Base-by-base conservation (phyloP, 2,329 filamentous ascomycete species). In the Fusarium brevicatenulatum region DNA sequence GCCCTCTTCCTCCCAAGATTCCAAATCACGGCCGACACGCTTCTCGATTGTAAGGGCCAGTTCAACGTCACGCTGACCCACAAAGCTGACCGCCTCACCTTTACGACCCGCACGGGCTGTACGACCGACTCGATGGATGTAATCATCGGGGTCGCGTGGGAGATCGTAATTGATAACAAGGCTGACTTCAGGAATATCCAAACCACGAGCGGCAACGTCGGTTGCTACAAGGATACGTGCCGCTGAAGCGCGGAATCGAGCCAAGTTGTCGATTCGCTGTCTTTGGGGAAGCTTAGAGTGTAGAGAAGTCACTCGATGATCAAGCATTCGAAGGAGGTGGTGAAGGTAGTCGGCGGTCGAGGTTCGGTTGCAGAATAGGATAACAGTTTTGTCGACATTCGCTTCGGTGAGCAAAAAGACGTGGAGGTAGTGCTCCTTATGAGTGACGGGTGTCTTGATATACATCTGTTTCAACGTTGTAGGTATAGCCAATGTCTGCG, bases 81-180 rank as follows among this genome's bases (percentile, higher is more conserved):
- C 92, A 76, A 99, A 90, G 5, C 94, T 97, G 21, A 98, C 90
- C 9, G 93, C 91, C 73, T 95, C 92, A 77, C 96, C 96, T 59
- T 87, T 87, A 49, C 95, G 89, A 1, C 96, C 96, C 1, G 96
- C 96, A 88, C 96, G 91, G 7, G 96, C 96, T 18, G 96, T 99
- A 83, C 96, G 92, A 81, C 96, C 96, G 56, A 98, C 95, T 18
- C 96, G 91, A 84, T 99, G 96, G 74, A 99, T 96, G 81, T 99
- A 99, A 82, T 98, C 95, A 81, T 98, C 95, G 7, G 95, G 94
- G 79, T 98, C 94, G n/a, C 95, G 91, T 0, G 96, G 96, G 2
- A 99, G 90, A 80, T 99, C 96, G 82, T 95, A 99, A 83, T 99
- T 98, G 79, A 99, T 85, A 5, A 99, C 96, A 21, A 98, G 83